phyloP scores from a whole-genome alignment of 257 asterid genomes.

The Coffea eugenioides region DNA sequence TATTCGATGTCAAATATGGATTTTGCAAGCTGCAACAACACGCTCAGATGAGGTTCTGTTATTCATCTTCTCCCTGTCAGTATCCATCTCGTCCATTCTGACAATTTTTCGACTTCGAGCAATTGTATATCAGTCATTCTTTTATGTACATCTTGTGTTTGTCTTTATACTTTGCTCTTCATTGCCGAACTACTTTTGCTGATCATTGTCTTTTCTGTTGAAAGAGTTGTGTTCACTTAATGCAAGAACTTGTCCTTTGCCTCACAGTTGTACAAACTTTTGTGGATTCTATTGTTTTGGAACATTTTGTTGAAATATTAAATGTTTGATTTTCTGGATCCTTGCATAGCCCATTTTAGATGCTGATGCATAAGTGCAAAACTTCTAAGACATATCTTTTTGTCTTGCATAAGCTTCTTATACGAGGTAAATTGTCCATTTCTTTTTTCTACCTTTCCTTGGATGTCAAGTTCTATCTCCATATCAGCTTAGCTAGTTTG shows the following conservation, averaged over 20 bases:
- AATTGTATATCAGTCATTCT: slow-evolving; percentile 17
- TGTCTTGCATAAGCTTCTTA: neutral
- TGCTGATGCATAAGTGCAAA: neutral
- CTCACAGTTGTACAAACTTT: neutral
- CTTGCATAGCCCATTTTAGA: neutral
- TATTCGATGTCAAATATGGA: neutral
- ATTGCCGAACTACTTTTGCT: neutral
- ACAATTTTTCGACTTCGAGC: slow-evolving; percentile 11
- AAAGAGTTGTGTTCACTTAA: neutral
- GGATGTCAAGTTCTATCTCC: neutral
- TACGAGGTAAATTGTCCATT: neutral
- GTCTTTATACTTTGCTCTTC: neutral
- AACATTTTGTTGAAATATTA: neutral
- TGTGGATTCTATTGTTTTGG: neutral
- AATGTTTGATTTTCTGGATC: slow-evolving; percentile 9
- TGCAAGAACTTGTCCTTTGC: neutral
- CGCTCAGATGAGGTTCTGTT: slow-evolving; percentile 10
- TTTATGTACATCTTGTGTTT: slow-evolving; percentile 12
- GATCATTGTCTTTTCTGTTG: neutral
- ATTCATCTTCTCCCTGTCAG: slow-evolving; percentile 14
- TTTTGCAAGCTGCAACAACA: slow-evolving; percentile 15
- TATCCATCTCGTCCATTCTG: slow-evolving; percentile 9
- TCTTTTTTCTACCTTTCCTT: neutral
- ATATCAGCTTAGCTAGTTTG: neutral
- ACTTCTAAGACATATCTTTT: neutral